phyloP scores from a whole-genome alignment of 1,139 yeast genomes.

The Sugiyamaella novakii region DNA sequence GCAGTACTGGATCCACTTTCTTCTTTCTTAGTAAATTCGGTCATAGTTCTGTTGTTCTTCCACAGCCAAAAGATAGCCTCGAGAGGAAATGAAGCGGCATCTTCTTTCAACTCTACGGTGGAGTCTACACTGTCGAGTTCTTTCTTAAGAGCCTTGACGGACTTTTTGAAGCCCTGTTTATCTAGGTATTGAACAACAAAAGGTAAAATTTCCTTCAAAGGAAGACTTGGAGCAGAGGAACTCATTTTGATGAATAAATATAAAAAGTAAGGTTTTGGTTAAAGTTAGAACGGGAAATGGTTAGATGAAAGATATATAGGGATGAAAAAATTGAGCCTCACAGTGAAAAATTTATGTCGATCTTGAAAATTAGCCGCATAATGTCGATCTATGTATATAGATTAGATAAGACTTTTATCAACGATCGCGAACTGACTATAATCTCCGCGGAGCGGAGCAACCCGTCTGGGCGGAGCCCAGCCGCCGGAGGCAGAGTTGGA shows the following conservation, averaged over 20 bases:
- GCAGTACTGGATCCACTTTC: slow-evolving; percentile 33
- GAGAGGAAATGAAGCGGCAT: slow-evolving; percentile 22
- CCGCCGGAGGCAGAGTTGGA: background rate
- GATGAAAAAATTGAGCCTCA: slow-evolving; percentile 8
- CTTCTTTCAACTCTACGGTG: slow-evolving; percentile 22
- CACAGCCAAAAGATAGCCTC: slow-evolving; percentile 34
- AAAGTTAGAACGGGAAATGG: background rate
- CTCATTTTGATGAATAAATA: slow-evolving; percentile 10
- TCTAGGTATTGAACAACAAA: slow-evolving; percentile 34
- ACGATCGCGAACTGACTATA: background rate
- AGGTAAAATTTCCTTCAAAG: slow-evolving; percentile 30
- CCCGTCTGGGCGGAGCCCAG: background rate
- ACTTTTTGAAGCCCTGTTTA: slow-evolving; percentile 32
- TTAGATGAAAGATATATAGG: background rate
- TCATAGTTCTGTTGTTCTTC: slow-evolving; percentile 32
- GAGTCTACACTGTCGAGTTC: slow-evolving; percentile 26
- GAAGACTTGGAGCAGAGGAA: slow-evolving; percentile 16
- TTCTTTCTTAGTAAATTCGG: slow-evolving; percentile 34
- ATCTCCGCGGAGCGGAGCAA: background rate
- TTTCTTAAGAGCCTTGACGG: slow-evolving; percentile 34
- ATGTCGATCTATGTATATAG: background rate
- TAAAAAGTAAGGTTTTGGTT: background rate
- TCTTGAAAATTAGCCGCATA: background rate
- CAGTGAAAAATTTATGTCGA: slow-evolving; percentile 12
- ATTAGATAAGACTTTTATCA: slow-evolving; percentile 9